phyloP scores from a whole-genome alignment of 2,329 filamentous ascomycete genomes.

The Epichloe glyceriae region DNA sequence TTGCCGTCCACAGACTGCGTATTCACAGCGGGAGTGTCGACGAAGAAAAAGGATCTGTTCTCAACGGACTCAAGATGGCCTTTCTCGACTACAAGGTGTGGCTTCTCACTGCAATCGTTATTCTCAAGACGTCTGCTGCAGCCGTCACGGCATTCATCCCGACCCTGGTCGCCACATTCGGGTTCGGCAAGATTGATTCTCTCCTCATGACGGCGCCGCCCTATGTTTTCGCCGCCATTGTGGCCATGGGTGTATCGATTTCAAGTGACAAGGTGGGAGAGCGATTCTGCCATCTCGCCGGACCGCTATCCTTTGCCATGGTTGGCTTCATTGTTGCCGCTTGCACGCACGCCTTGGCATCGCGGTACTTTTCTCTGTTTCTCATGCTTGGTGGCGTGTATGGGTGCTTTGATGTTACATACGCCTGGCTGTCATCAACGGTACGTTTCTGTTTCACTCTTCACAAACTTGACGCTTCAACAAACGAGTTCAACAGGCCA shows the following conservation, averaged over 20 bases:
- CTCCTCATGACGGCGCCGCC: constrained; percentile 53
- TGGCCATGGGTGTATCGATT: constrained; percentile 51
- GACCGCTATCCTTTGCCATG: constrained; percentile 49
- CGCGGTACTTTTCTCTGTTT: constrained; percentile 3
- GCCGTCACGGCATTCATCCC: constrained; percentile 7
- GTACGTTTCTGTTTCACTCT: not conserved
- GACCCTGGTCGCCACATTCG: constrained; percentile 5
- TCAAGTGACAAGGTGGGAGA: constrained; percentile 60
- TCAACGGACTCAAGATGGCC: constrained; percentile 15
- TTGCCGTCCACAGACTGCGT: constrained; percentile 5
- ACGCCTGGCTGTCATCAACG: constrained; percentile 6
- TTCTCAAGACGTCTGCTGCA: constrained; percentile 7
- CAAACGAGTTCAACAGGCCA: not conserved
- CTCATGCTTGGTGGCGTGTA: constrained; percentile 7
- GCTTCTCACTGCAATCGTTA: constrained; percentile 6
- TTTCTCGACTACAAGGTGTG: constrained; percentile 14
- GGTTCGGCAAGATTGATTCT: constrained; percentile 28
- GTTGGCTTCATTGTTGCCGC: constrained; percentile 55
- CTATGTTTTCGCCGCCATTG: constrained; percentile 49
- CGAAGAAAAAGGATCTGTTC: constrained; percentile 9
- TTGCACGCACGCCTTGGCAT: constrained; percentile 28
- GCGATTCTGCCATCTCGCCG: constrained; percentile 52
- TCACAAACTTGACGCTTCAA: too few relatives aligned
- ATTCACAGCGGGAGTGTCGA: constrained; percentile 6
- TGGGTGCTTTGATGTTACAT: constrained; percentile 3